Evolutionary conservation across 805 yeast species (phyloP).

Genomic region (Limtongozyma cylindracea): DNA sequence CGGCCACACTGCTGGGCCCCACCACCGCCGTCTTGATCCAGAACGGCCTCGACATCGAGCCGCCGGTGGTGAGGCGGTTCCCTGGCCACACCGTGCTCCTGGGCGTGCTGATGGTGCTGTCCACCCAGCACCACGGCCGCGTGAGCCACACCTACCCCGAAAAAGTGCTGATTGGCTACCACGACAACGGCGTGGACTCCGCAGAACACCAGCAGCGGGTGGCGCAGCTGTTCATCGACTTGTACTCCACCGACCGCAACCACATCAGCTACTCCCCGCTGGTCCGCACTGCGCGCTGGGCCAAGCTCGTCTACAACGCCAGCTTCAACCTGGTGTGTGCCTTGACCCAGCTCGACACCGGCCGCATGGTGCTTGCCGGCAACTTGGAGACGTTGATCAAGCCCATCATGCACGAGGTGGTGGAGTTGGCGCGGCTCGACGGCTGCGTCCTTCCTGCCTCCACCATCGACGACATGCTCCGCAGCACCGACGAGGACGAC

Average conservation of each 20-base stretch:
- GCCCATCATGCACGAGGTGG: conserved; percentile 5
- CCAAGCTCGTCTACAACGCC: conserved; percentile 46
- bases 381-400: conserved; percentile 4
- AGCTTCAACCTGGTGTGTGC: conserved; percentile 39
- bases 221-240: conserved; percentile 15
- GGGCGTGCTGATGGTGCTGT: conserved; percentile 39
- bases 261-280: too few species aligned
- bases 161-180: too few species aligned
- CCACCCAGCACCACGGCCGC: too few species aligned
- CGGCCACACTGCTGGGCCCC: conserved; percentile 3
- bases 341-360: conserved; percentile 29
- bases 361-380: conserved; percentile 11
- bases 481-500: conserved; percentile 8
- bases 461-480: too few species aligned
- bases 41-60: conserved; percentile 40
- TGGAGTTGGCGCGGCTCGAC: too few species aligned
- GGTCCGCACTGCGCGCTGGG: too few species aligned
- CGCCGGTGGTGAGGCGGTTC: conserved; percentile 22
- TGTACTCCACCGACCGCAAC: conserved; percentile 21
- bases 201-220: conserved; percentile 9
- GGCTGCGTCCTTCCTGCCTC: too few species aligned
- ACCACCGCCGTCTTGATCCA: conserved; percentile 33
- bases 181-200: too few species aligned
- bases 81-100: conserved; percentile 27
- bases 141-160: too few species aligned